These are phyloP conservation scores for Firmiana major DNA, from an alignment of 345 rosid species.

Conservation along the genomic window DNA sequence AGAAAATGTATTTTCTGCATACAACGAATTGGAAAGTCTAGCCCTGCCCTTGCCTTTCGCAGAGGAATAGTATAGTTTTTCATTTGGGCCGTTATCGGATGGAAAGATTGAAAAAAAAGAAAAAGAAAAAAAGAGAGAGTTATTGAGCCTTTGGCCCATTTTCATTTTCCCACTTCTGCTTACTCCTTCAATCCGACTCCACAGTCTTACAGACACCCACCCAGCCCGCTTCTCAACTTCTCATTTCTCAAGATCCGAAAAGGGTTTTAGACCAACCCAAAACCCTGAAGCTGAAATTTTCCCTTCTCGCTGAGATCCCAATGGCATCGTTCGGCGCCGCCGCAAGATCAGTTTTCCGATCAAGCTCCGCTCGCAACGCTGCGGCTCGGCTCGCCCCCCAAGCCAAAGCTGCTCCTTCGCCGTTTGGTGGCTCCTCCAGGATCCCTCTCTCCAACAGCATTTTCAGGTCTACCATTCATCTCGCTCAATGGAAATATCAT, in stretches of 20 bases:
- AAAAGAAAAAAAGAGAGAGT: no score
- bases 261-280: conserved; percentile 12
- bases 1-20: not conserved
- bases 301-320: not conserved
- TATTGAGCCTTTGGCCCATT: not conserved
- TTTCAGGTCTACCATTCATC: conserved; percentile 45
- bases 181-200: no score
- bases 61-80: not conserved
- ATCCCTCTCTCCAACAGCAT: conserved; percentile 42
- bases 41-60: not conserved
- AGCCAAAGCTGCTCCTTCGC: conserved; percentile 41
- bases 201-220: no score
- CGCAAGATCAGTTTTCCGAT: conserved; percentile 72
- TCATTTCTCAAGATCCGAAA: not conserved
- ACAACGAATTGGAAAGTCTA: not conserved
- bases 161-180: not conserved
- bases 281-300: not conserved
- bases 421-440: conserved; percentile 33
- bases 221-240: not conserved
- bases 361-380: conserved; percentile 48
- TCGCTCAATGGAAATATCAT: not conserved
- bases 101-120: no score
- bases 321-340: conserved; percentile 56
- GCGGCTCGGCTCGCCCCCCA: conserved; percentile 51
- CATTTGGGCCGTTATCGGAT: not conserved